Base-by-base conservation (phyloP, 306 rosid species). In the Vigna angularis region DNA sequence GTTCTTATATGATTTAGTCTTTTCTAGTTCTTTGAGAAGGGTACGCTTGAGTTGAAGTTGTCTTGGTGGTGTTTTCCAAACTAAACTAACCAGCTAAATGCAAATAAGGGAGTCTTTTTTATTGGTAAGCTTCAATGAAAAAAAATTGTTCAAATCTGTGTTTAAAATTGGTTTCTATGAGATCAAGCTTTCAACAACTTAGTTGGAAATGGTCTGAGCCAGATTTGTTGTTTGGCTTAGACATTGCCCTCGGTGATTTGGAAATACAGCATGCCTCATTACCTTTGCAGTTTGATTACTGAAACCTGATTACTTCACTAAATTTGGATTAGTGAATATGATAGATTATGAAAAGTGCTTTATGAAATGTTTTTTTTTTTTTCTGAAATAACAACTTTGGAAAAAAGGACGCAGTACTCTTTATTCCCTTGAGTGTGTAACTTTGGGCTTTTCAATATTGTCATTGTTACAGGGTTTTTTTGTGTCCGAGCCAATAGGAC, bases 361-460 rank as follows among this genome's bases (percentile, higher is more conserved):
- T 3, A n/a, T 42, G 51, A 26, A 26, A 28, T 55, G 4, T 28
- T 3, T 30, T 30, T 52, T 63, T 50, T 32, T 34, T 34, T 34
- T 34, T 34, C 44, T 18, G 22, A 24, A 34, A 9, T 45, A 44
- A 47, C 6, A 34, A 34, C 75, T 45, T 57, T 45, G 36, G 36
- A 57, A 34, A 56, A 7, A 49, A 9, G 49, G 58, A 74, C 51
- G 18, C 22, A 62, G n/a, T 32, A 22, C 53, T 66, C 51, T 64
- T 24, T 67, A 50, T 58, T 24, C 26, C 64, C 73, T 34, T 34
- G 32, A 51, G 26, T 22, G 17, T 15, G 61, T 66, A 51, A 73
- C 20, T 68, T 52, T 75, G 38, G 45, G 28, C 61, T 74, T 53
- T 71, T 28, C 47, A 38, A 75, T 57, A 28, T 52, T 64, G 49